phyloP scores from a whole-genome alignment of 2,329 filamentous ascomycete genomes.

The Pleurostoma richardsiae region DNA sequence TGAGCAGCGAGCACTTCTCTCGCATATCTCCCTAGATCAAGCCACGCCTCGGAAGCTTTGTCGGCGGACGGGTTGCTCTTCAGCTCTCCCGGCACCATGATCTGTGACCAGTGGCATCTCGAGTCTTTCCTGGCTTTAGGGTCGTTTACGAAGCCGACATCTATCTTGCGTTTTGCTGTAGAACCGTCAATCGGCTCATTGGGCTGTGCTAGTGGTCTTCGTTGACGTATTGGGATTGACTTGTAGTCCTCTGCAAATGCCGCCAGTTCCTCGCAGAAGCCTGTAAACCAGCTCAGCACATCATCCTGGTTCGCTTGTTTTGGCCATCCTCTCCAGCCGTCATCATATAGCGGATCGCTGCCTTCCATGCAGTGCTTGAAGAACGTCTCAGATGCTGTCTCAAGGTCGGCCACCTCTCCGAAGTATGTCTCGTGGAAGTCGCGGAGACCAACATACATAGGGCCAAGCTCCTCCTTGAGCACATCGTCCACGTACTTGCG shows the following conservation, averaged over 20 bases:
- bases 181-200: constrained; percentile 18
- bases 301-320: too few species aligned
- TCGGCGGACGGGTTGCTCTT: constrained; percentile 33
- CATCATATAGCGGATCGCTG: constrained; percentile 19
- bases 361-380: too few species aligned
- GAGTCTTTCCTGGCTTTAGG: constrained; percentile 13
- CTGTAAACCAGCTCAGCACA: too few species aligned
- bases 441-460: too few species aligned
- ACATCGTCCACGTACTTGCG: too few species aligned
- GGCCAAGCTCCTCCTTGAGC: too few species aligned
- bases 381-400: too few species aligned
- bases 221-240: constrained; percentile 13
- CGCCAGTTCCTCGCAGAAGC: too few species aligned
- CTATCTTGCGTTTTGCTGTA: constrained; percentile 1
- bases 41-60: constrained; percentile 24
- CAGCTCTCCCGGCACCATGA: constrained; percentile 37
- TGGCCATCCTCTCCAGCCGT: too few species aligned
- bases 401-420: too few species aligned
- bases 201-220: constrained; percentile 18
- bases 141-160: constrained; percentile 15
- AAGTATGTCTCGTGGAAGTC: too few species aligned
- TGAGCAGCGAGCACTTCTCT: constrained; percentile 37
- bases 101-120: constrained; percentile 29
- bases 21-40: constrained; percentile 36
- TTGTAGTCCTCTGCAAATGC: constrained; percentile 15